A percentile compares a stretch with the other conserved stretches of the same genome.
These are phyloP conservation scores for Starmerella bacillaris DNA, from an alignment of 805 yeast species.

Conservation along the genomic window DNA sequence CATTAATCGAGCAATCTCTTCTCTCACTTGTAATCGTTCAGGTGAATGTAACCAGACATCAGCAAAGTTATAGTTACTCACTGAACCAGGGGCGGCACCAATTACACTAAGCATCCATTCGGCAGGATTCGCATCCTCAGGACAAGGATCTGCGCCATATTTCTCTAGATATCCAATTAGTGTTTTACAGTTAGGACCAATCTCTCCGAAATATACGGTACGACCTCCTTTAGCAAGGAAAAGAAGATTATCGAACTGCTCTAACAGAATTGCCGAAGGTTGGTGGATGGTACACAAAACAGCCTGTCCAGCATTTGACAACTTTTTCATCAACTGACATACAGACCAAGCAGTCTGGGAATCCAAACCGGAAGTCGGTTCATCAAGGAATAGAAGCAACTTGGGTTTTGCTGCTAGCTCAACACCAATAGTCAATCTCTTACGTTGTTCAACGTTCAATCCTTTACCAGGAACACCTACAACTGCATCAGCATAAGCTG, in stretches of 20 bases:
- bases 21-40: conserved; percentile 24
- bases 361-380: conserved; percentile 59
- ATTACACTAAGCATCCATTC: conserved; percentile 57
- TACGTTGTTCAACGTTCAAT: conserved; percentile 49
- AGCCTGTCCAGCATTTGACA: conserved; percentile 57
- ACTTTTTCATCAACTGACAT: conserved; percentile 44
- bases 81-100: conserved; percentile 68
- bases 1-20: conserved; percentile 24
- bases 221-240: conserved; percentile 58
- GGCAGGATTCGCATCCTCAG: conserved; percentile 47
- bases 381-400: conserved; percentile 43
- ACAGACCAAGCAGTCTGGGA: conserved; percentile 50
- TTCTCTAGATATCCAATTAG: conserved; percentile 51
- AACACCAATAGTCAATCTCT: conserved; percentile 52
- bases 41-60: conserved; percentile 40
- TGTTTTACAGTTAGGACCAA: conserved; percentile 43
- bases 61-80: conserved; percentile 40
- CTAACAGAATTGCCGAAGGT: conserved; percentile 53
- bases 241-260: conserved; percentile 48
- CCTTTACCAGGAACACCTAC: conserved; percentile 66
- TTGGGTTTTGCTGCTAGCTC: conserved; percentile 55
- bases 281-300: conserved; percentile 63
- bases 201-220: conserved; percentile 69
- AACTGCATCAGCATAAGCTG: conserved; percentile 53
- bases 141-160: conserved; percentile 54